Evolutionary conservation across 805 yeast genomes (phyloP), one percentile per base, ranked within the genome.

Genomic region (Saccharomycopsis microspora): DNA sequence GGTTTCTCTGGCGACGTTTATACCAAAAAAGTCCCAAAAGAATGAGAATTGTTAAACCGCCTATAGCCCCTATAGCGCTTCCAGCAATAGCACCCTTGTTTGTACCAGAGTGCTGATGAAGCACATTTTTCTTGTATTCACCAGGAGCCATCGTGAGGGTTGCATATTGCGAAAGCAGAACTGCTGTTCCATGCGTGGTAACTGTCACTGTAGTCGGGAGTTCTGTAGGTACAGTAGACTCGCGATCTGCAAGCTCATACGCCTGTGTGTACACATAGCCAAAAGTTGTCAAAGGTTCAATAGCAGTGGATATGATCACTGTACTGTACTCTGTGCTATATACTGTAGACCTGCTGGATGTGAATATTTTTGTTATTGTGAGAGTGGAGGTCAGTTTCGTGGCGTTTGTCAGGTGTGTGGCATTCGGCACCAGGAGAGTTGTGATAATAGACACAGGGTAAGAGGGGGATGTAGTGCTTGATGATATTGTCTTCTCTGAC

Each of bases 211-310:
- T 51, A 5, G 47, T 48, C n/a, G 54, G 54, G 5, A 41, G 38
- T 28, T 6, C 28, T 6, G 50, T 44, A 6, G 40, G 44, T 36
- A 51, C 48, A 9, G 52, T 28, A 5, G 50, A 44, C 29, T 28
- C 10, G 8, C 11, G 11, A 32, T 29, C 54, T 3, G 48, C 46
- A 11, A 51, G 46, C 30, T 39, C 45, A 35, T 46, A 51, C 5
- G 54, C 50, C 38, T 51, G 54, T 19, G 54, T 51, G 43, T 51
- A 51, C 27, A 51, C 54, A 49, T 46, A 51, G 5, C 50, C 54
- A 30, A 46, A 46, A 6, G 54, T 49, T 3, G 53, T 50, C 4
- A 35, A 19, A 32, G 34, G 43, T 7, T 32, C n/a, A 6, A 19
- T 10, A 32, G 28, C 45, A 9, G 36, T 19, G 31, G 19, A 19